Conservation (phyloP, 129 eudicot species). For the Mikania micrantha region DNA sequence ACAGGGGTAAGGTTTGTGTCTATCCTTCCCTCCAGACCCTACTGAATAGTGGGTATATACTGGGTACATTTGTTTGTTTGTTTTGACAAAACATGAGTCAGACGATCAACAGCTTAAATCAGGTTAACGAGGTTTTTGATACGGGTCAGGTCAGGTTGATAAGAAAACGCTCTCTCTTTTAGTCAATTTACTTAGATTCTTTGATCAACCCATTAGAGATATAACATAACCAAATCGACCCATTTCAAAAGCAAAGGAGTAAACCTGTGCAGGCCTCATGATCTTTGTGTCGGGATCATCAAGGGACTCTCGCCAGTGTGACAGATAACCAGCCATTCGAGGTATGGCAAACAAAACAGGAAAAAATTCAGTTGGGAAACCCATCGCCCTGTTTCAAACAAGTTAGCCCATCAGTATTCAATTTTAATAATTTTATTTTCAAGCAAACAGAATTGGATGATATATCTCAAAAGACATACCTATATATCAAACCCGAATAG, state of each 20-base stretch:
- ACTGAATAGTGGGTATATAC: too few relatives aligned
- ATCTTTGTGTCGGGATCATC: slow-evolving; percentile 99
- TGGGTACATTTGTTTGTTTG: too few relatives aligned
- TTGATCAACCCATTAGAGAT: background rate
- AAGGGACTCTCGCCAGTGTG: slow-evolving; percentile 95
- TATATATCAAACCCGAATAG: slow-evolving; percentile 92
- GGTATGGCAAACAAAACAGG: slow-evolving; percentile 93
- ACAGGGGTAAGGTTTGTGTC: too few relatives aligned
- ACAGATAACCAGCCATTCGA: slow-evolving; percentile 95
- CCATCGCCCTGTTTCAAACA: slow-evolving; percentile 80
- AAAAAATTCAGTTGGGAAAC: slow-evolving; percentile 94
- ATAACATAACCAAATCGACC: background rate
- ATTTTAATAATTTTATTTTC: background rate
- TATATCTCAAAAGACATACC: slow-evolving; percentile 32
- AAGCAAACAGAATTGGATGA: background rate
- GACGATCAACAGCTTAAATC: too few relatives aligned
- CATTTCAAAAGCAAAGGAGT: background rate
- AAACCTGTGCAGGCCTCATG: slow-evolving; percentile 98
- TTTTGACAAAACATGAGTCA: too few relatives aligned
- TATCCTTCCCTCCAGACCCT: too few relatives aligned
- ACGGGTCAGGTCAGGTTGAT: background rate
- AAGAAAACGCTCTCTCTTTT: background rate
- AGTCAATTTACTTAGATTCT: background rate
- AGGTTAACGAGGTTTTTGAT: too few relatives aligned
- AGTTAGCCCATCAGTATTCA: background rate